A percentile compares a stretch with the other conserved stretches of the same genome.
Evolutionary conservation across 228 moss, liverwort and hornwort genomes (phyloP).

Genomic region (Sphagnum magellanicum): DNA sequence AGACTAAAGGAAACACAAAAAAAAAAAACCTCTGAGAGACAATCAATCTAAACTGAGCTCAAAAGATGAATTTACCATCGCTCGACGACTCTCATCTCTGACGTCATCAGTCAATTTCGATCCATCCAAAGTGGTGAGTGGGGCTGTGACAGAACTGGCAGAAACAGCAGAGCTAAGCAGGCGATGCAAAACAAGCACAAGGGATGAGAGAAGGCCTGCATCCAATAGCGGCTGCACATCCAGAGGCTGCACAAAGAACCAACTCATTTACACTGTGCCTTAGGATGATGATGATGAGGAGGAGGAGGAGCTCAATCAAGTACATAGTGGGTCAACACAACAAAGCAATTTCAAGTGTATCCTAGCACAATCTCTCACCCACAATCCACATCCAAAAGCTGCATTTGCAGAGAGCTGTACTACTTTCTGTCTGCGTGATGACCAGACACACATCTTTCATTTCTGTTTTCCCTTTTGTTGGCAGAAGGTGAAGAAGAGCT

Average conservation of each 20-base stretch:
- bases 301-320: too few species aligned
- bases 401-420: background rate
- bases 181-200: conserved; percentile 78
- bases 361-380: too few species aligned
- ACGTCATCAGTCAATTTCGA: conserved; percentile 14
- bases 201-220: conserved; percentile 82
- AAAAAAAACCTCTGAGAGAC: background rate
- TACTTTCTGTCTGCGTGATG: background rate
- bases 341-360: too few species aligned
- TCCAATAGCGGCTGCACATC: conserved; percentile 89
- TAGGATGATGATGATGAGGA: too few species aligned
- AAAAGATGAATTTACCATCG: conserved; percentile 23
- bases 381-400: background rate
- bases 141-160: conserved; percentile 23
- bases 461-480: too few species aligned
- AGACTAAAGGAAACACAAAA: background rate
- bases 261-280: too few species aligned
- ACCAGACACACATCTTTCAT: too few species aligned
- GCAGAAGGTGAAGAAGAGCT: background rate
- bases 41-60: too few species aligned
- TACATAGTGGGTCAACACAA: too few species aligned
- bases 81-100: conserved; percentile 36
- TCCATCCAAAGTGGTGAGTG: background rate
- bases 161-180: conserved; percentile 65
- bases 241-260: conserved; percentile 47